Percentiles rank a stretch among this genome's conserved stretches.
These are phyloP conservation scores for Calocybe indica DNA, from an alignment of 768 basidiomycete genomes.

Conservation along the genomic window DNA sequence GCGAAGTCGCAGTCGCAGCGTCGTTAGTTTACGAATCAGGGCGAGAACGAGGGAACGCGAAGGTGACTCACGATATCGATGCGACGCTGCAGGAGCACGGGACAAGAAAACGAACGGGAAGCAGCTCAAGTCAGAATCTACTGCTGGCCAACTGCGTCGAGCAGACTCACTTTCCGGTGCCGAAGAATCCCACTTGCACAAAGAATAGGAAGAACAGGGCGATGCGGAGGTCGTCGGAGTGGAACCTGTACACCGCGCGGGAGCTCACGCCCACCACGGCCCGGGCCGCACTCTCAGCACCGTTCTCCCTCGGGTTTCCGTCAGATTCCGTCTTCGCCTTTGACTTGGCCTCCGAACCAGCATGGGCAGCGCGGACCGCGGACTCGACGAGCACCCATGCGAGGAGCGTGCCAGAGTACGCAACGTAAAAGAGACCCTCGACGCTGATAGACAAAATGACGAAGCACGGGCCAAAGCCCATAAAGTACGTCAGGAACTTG, in stretches of 20 bases:
- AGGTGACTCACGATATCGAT: constrained; percentile 65
- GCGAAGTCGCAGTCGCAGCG: too few relatives aligned
- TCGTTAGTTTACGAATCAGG: too few relatives aligned
- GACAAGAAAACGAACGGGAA: constrained; percentile 1
- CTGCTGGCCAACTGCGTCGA: too few relatives aligned
- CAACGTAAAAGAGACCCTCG: constrained; percentile 76
- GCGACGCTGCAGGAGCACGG: constrained; percentile 46
- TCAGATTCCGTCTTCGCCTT: constrained; percentile 6
- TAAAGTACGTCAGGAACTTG: constrained; percentile 56
- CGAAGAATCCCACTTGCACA: constrained; percentile 83
- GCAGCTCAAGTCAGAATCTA: background rate
- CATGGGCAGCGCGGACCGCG: constrained; percentile 11
- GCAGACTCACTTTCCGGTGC: constrained; percentile 68
- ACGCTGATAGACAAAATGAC: constrained; percentile 77
- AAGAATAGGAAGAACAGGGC: constrained; percentile 83
- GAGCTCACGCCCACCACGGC: too few relatives aligned
- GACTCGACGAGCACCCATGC: constrained; percentile 67
- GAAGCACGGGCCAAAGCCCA: constrained; percentile 72
- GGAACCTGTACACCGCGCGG: constrained; percentile 33
- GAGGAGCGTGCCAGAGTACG: constrained; percentile 55
- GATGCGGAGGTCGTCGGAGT: constrained; percentile 60
- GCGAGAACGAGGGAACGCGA: too few relatives aligned
- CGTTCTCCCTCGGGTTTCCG: too few relatives aligned
- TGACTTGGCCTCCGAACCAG: constrained; percentile 2
- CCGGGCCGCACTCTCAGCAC: too few relatives aligned